These are phyloP conservation scores for Rhodamnia rubescens DNA, from an alignment of 345 rosid genomes.

Conservation along the genomic window DNA sequence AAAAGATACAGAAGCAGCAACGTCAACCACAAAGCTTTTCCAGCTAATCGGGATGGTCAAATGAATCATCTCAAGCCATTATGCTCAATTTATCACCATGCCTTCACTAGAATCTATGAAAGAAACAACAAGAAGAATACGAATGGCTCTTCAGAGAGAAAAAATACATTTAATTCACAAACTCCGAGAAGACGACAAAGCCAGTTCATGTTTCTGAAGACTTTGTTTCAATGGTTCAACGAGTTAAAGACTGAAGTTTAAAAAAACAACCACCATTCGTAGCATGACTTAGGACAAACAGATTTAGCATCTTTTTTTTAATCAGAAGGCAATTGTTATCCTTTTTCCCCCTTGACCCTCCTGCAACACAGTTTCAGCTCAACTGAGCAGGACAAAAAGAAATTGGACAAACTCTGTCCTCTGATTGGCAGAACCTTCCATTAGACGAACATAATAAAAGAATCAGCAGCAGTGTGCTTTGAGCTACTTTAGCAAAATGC, in stretches of 20 bases:
- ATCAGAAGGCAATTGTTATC: not conserved
- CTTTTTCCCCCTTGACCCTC: not conserved
- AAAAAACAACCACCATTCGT: not conserved
- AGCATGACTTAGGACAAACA: not conserved
- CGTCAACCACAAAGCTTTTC: not conserved
- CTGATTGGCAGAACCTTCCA: not conserved
- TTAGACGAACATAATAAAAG: not conserved
- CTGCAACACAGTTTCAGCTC: not conserved
- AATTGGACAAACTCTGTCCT: not conserved
- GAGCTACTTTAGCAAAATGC: not conserved
- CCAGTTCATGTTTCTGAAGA: not conserved
- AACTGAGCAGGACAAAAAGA: not conserved
- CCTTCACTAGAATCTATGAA: not conserved
- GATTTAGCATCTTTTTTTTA: not conserved
- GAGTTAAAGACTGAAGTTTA: not conserved
- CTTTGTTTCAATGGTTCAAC: not conserved
- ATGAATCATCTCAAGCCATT: not conserved
- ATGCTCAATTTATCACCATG: not conserved
- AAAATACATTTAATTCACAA: not conserved
- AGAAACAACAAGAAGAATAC: not conserved
- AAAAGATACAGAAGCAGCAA: not conserved
- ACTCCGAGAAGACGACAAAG: not conserved
- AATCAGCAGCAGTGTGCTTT: not conserved
- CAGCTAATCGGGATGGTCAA: not conserved
- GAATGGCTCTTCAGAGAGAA: not conserved